Evolutionary conservation across 1,284 basidiomycete genomes (phyloP).

Genomic region (Cryptococcus sp.): DNA sequence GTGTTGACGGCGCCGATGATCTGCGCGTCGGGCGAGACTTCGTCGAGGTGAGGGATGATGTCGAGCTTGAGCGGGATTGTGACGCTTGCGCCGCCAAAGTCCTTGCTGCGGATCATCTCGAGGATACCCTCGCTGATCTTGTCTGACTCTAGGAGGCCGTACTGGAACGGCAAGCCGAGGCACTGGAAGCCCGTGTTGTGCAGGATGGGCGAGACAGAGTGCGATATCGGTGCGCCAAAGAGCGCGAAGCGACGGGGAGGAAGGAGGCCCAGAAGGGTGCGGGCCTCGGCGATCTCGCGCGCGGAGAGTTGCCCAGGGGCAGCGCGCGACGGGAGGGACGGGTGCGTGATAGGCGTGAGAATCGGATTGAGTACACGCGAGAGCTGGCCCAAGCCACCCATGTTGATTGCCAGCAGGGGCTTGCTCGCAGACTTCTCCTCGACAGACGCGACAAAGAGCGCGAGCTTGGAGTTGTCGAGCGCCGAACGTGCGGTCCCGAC

Average conservation of each 20-base stretch:
- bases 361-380: constrained; percentile 82
- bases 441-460: constrained; percentile 61
- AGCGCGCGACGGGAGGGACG: constrained; percentile 72
- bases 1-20: constrained; percentile 92
- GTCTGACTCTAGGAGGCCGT: constrained; percentile 71
- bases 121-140: constrained; percentile 65
- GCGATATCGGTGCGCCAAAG: constrained; percentile 82
- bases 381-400: constrained; percentile 83
- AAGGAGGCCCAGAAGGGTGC: constrained; percentile 75
- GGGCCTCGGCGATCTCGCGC: constrained; percentile 73
- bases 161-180: constrained; percentile 78
- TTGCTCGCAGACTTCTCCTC: constrained; percentile 54
- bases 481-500: constrained; percentile 75
- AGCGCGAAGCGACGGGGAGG: constrained; percentile 73
- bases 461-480: constrained; percentile 76
- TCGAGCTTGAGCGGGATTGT: constrained; percentile 93
- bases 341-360: constrained; percentile 87
- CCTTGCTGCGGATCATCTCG: constrained; percentile 60
- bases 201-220: constrained; percentile 87
- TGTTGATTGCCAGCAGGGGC: constrained; percentile 91
- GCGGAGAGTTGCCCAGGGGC: constrained; percentile 92
- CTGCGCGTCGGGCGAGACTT: constrained; percentile 71
- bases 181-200: constrained; percentile 85
- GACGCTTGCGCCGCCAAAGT: constrained; percentile 93
- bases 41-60: constrained; percentile 73